phyloP scores from a whole-genome alignment of 1,284 basidiomycete genomes.

The Leccinum fuscescens region DNA sequence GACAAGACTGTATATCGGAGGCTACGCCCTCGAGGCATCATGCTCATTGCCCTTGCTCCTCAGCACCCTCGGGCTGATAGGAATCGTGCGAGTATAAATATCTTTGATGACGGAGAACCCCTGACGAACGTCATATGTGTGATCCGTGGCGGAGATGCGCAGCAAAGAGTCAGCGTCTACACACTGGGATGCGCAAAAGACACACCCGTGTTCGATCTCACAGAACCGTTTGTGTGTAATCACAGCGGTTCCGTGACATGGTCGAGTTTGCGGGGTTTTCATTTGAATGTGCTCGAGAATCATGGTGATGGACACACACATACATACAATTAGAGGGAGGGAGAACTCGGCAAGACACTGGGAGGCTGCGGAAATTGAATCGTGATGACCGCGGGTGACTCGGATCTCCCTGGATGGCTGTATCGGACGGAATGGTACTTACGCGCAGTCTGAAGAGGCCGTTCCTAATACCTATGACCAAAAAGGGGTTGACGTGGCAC shows the following conservation, averaged over 20 bases:
- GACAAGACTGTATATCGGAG: conserved; percentile 45
- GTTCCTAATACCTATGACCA: background rate
- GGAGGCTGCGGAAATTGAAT: conserved; percentile 5
- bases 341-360: background rate
- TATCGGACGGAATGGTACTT: background rate
- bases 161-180: background rate
- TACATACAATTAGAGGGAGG: background rate
- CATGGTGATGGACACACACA: background rate
- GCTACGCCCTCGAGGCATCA: conserved; percentile 53
- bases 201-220: background rate
- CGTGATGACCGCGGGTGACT: background rate
- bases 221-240: background rate
- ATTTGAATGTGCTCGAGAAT: background rate
- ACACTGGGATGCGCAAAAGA: background rate
- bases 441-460: background rate
- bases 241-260: background rate
- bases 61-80: conserved; percentile 56
- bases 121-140: background rate
- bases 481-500: background rate
- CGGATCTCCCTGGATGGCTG: background rate
- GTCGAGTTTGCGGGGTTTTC: background rate
- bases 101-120: background rate
- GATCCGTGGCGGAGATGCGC: background rate
- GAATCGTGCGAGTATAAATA: conserved; percentile 50
- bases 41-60: conserved; percentile 54